Base-by-base conservation (phyloP, 352 stramenopile species). In the Phytophthora pluvialis region DNA sequence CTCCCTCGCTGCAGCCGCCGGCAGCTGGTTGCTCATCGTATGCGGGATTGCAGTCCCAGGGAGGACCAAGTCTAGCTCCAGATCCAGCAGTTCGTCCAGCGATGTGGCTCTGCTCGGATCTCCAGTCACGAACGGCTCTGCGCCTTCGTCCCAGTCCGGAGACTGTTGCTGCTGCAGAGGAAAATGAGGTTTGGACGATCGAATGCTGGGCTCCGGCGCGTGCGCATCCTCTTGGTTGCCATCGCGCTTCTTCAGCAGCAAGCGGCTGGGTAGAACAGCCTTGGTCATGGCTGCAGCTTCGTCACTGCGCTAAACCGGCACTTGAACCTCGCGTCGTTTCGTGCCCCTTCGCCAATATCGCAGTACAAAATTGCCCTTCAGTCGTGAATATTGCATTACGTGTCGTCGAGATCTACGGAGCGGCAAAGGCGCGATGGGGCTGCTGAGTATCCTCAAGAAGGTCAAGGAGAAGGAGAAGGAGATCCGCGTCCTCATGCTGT, bases 381-480 rank as follows among this genome's bases (percentile, higher is more conserved):
- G 11, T 32, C 26, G 16, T 21, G 40, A 47, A 62, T 48, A 42
- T 54, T 47, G 18, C 39, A 59, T 13, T 66, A 45, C 21, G 31
- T 21, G 21, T 21, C 13, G 35, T 36, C 10, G 29, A 9, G 32
- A 52, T 50, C 16, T 4, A 9, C 21, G 8, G 15, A 47, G 15
- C 7, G n/a, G 16, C 29, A 35, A 58, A 43, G 13, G 2, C 7
- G 42, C 39, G 3, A 98, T 98, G 93, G 93, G 93, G 16, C 73
- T 98, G 68, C 72, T 98, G 44, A 97, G 88, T 69, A 97, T 98
- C 74, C 81, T 98, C 53, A 97, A 97, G 78, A 98, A 99, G 84
- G 91, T 99, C 58, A 99, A 99, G 83, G 90, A 99, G 75, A 99
- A 99, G 77, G 98, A 99, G 75, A 98, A 98, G 72, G 97, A 99